These are phyloP conservation scores for Xylaria hypoxylon DNA, from an alignment of 2,329 filamentous ascomycete species.

Conservation along the genomic window DNA sequence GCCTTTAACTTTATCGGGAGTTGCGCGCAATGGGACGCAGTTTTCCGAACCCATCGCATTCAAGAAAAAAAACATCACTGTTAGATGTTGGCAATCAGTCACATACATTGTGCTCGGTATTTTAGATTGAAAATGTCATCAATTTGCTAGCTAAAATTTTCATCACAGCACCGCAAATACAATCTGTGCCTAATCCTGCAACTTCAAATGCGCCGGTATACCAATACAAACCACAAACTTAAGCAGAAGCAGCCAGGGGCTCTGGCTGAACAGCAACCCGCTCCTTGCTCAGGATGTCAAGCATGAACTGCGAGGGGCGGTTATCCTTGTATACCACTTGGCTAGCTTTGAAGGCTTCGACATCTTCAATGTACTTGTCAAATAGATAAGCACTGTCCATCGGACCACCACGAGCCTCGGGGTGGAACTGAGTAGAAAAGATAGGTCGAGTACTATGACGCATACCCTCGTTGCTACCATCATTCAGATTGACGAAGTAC, in stretches of 20 bases:
- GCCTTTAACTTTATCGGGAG: too few relatives aligned
- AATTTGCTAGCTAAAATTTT: not conserved
- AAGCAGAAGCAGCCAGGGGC: constrained; percentile 65
- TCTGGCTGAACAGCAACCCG: constrained; percentile 87
- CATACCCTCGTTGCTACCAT: constrained; percentile 95
- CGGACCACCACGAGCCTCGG: constrained; percentile 96
- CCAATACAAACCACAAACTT: constrained; percentile 29
- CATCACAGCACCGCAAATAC: not conserved
- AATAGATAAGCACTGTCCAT: constrained; percentile 97
- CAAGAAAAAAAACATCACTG: not conserved
- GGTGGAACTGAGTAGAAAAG: constrained; percentile 99
- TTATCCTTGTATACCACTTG: constrained; percentile 86
- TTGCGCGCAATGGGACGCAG: too few relatives aligned
- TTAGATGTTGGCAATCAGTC: not conserved
- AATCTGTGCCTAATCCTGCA: constrained; percentile 3
- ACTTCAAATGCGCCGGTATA: constrained; percentile 3
- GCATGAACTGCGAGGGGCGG: constrained; percentile 85
- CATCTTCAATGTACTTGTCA: constrained; percentile 93
- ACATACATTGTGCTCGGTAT: not conserved
- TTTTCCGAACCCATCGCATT: too few relatives aligned
- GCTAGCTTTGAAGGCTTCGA: constrained; percentile 87
- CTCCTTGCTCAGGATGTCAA: constrained; percentile 93
- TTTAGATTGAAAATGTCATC: not conserved
- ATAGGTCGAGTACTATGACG: constrained; percentile 96
- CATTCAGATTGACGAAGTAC: constrained; percentile 98